phyloP scores from a whole-genome alignment of 2,329 filamentous ascomycete species.

The Fusarium domesticum region DNA sequence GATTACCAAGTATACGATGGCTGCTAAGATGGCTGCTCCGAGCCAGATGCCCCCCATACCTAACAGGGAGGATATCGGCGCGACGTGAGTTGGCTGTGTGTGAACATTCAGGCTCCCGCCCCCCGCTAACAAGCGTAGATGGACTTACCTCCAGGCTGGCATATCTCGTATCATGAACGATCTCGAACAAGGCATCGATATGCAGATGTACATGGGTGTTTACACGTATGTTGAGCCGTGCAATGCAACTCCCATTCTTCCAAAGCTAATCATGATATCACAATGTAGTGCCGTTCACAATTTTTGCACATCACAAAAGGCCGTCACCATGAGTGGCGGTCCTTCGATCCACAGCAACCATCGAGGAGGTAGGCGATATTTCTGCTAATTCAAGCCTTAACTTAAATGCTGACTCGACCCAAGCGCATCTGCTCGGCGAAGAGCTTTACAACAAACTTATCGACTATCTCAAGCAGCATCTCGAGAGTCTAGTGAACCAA shows the following conservation, averaged over 20 bases:
- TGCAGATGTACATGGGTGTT: constrained; percentile 95
- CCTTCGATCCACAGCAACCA: constrained; percentile 40
- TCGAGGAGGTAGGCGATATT: constrained; percentile 57
- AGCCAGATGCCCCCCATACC: constrained; percentile 55
- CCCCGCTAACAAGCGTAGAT: constrained; percentile 56
- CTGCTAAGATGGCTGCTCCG: constrained; percentile 35
- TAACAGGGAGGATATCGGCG: constrained; percentile 58
- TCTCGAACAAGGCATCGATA: constrained; percentile 87
- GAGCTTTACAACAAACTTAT: constrained; percentile 93
- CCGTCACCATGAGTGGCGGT: constrained; percentile 57
- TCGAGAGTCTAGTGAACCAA: constrained; percentile 65
- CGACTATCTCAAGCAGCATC: constrained; percentile 75
- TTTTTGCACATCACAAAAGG: constrained; percentile 98
- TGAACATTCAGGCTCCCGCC: background rate
- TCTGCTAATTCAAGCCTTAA: background rate
- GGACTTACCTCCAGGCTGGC: constrained; percentile 83
- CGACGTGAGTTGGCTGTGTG: constrained; percentile 40
- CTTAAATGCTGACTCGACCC: constrained; percentile 12
- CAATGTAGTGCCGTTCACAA: constrained; percentile 79
- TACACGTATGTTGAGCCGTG: constrained; percentile 67
- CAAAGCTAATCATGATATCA: constrained; percentile 34
- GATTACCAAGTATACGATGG: constrained; percentile 29
- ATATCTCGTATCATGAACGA: constrained; percentile 93
- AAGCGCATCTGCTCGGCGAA: constrained; percentile 90
- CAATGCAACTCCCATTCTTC: background rate